Evolutionary conservation across 2,329 filamentous ascomycete species (phyloP).

Genomic region (Sclerotinia minor): DNA sequence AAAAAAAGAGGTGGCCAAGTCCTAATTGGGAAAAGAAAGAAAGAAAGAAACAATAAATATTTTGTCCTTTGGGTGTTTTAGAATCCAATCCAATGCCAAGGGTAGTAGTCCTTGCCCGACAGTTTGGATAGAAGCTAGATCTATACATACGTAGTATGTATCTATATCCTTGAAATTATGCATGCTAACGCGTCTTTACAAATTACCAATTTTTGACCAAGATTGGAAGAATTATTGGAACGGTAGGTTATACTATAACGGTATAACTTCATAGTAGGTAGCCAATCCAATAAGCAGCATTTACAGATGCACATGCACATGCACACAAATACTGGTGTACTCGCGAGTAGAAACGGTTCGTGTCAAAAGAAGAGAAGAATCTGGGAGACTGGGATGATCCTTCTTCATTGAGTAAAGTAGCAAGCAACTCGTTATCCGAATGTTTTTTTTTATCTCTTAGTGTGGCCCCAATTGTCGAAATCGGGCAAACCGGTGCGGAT

Average conservation of each 20-base stretch:
- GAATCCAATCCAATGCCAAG: not conserved
- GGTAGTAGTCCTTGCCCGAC: conserved; percentile 7
- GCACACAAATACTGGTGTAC: not conserved
- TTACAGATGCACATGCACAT: not conserved
- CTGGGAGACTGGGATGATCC: not conserved
- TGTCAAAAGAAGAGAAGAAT: not conserved
- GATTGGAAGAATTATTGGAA: not conserved
- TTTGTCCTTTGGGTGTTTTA: conserved; percentile 3
- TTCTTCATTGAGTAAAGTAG: not conserved
- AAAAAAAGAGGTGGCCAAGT: not conserved
- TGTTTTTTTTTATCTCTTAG: not conserved
- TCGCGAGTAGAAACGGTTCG: not conserved
- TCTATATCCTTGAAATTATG: not conserved
- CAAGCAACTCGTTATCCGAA: not conserved
- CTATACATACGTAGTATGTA: too few species aligned
- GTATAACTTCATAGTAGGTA: not conserved
- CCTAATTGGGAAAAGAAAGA: not conserved
- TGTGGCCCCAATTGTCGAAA: not conserved
- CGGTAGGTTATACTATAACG: not conserved
- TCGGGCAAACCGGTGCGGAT: conserved; percentile 1
- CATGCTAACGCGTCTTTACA: not conserved
- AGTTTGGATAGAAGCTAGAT: conserved; percentile 11
- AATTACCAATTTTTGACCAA: conserved; percentile 2
- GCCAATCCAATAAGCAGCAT: not conserved
- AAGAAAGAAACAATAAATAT: not conserved